These are phyloP conservation scores for Jackrogersella minutella DNA, from an alignment of 495 filamentous ascomycete species.

Conservation along the genomic window DNA sequence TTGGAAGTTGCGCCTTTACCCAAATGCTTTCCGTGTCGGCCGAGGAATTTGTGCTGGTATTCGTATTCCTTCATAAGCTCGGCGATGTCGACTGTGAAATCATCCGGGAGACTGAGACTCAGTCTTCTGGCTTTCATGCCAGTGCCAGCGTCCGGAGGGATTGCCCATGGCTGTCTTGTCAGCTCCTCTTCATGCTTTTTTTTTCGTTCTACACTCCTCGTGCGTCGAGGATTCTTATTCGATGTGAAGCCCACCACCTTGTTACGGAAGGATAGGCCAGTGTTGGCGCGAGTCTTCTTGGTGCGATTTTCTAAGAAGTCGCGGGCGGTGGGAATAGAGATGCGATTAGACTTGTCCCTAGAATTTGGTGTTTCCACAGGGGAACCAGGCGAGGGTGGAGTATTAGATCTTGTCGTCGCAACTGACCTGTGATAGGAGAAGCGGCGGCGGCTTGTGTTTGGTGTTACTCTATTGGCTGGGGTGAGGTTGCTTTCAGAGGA, in stretches of 20 bases:
- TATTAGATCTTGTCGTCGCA: constrained; percentile 59
- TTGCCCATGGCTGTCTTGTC: constrained; percentile 55
- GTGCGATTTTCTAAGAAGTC: constrained; percentile 52
- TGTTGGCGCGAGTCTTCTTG: constrained; percentile 58
- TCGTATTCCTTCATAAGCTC: constrained; percentile 68
- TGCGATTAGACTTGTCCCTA: constrained; percentile 42
- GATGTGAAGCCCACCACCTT: constrained; percentile 43
- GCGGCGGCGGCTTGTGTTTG: constrained; percentile 43
- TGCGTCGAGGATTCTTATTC: constrained; percentile 37
- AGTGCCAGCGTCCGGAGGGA: constrained; percentile 65
- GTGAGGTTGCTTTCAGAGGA: constrained; percentile 36
- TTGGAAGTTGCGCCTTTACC: constrained; percentile 78
- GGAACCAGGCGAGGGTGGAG: constrained; percentile 61
- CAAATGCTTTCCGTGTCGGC: constrained; percentile 67
- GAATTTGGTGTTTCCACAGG: constrained; percentile 46
- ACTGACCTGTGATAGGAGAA: constrained; percentile 58
- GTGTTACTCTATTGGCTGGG: constrained; percentile 28
- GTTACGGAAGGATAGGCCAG: constrained; percentile 56
- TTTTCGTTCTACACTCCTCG: constrained; percentile 43
- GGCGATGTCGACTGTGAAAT: constrained; percentile 68
- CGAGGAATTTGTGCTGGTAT: constrained; percentile 64
- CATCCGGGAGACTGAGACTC: constrained; percentile 68
- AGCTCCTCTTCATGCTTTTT: constrained; percentile 39
- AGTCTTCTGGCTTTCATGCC: constrained; percentile 72
- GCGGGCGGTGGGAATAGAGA: constrained; percentile 49